Evolutionary conservation across 345 rosid genomes (phyloP).

Genomic region (Eucalyptus curtisii): DNA sequence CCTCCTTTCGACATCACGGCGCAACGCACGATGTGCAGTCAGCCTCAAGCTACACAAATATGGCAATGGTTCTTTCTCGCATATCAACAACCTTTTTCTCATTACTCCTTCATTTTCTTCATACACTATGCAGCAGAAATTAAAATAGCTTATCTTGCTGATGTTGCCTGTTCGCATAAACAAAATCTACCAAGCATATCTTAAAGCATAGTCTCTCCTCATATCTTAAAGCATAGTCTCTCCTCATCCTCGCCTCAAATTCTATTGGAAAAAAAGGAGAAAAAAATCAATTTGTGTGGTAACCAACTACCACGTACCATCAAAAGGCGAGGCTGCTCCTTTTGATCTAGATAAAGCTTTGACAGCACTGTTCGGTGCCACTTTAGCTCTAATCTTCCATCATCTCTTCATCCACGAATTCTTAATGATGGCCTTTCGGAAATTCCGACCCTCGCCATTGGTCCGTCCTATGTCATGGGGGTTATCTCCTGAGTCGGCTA

Average conservation of each 20-base stretch:
- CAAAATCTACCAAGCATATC: background rate
- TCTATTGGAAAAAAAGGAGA: background rate
- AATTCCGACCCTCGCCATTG: background rate
- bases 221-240: background rate
- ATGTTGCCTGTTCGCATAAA: background rate
- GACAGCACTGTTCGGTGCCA: background rate
- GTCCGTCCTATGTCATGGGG: background rate
- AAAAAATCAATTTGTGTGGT: background rate
- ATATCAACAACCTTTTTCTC: background rate
- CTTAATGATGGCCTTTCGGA: background rate
- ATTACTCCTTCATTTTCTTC: background rate
- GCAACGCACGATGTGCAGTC: background rate
- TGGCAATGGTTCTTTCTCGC: background rate
- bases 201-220: background rate
- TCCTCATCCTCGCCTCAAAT: background rate
- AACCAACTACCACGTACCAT: background rate
- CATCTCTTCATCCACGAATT: background rate
- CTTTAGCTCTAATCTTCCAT: background rate
- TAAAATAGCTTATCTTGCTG: background rate
- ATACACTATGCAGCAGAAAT: background rate
- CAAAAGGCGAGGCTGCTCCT: background rate
- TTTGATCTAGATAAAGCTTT: background rate
- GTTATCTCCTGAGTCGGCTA: background rate
- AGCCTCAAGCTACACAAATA: background rate
- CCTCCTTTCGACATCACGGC: background rate